phyloP scores from a whole-genome alignment of 169 alveolate genomes.

The Cryptosporidium ubiquitum region DNA sequence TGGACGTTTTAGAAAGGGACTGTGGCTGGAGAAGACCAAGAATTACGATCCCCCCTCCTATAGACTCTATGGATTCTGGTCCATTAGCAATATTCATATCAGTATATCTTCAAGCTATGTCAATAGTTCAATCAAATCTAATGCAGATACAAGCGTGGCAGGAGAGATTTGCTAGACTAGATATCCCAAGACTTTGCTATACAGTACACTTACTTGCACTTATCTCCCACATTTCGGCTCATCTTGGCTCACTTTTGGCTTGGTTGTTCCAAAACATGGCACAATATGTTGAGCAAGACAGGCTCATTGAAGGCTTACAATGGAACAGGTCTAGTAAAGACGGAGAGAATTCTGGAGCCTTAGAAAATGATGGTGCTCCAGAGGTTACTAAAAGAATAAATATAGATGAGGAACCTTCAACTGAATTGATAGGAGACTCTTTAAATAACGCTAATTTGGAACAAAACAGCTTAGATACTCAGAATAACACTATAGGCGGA shows the following conservation, averaged over 20 bases:
- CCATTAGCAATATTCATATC: conserved; percentile 55
- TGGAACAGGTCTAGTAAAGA: conserved; percentile 24
- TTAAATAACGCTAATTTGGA: background rate
- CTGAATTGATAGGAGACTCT: background rate
- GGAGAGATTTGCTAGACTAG: conserved; percentile 67
- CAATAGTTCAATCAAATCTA: conserved; percentile 36
- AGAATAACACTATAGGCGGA: background rate
- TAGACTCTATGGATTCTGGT: conserved; percentile 43
- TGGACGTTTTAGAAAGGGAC: conserved; percentile 45
- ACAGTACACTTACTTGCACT: conserved; percentile 59
- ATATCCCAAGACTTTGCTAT: conserved; percentile 58
- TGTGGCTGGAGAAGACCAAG: conserved; percentile 71
- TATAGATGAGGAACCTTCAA: background rate
- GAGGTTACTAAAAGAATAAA: background rate
- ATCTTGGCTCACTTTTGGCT: conserved; percentile 61
- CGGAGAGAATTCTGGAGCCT: background rate
- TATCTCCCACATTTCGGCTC: conserved; percentile 68
- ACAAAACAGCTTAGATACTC: background rate
- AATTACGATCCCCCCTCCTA: conserved; percentile 56
- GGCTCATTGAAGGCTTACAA: conserved; percentile 41
- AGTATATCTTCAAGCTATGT: conserved; percentile 50
- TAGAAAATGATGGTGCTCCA: background rate
- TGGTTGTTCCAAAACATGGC: conserved; percentile 74
- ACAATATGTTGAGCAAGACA: conserved; percentile 57
- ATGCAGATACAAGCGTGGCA: conserved; percentile 74